phyloP scores from a whole-genome alignment of 768 basidiomycete species.

The Glaciozyma antarctica region DNA sequence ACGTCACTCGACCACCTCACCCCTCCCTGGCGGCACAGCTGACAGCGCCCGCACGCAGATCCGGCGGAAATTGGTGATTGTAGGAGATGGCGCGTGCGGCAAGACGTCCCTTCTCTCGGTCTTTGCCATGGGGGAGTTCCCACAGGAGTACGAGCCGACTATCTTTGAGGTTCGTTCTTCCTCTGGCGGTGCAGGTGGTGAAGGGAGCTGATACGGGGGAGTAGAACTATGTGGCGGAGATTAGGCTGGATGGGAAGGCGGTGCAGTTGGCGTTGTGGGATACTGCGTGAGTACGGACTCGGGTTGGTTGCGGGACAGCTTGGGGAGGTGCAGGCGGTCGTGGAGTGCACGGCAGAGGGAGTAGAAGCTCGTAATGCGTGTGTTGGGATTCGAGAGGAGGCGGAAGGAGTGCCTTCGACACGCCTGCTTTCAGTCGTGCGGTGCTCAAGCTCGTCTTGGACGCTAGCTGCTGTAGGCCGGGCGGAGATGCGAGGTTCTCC shows the following conservation, averaged over 20 bases:
- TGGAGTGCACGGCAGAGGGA: too few relatives aligned
- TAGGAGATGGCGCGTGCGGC: slow-evolving; percentile 71
- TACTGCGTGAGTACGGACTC: slow-evolving; percentile 67
- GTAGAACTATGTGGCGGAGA: slow-evolving; percentile 96
- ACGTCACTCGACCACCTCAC: neutral
- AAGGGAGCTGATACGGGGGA: too few relatives aligned
- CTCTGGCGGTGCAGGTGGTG: neutral
- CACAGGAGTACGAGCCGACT: slow-evolving; percentile 68
- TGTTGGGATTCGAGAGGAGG: neutral
- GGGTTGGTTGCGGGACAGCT: neutral
- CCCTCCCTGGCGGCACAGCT: neutral
- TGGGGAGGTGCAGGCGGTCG: too few relatives aligned
- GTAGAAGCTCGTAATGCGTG: neutral
- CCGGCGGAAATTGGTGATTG: slow-evolving; percentile 88
- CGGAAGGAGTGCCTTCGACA: neutral
- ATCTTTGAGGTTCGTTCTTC: slow-evolving; percentile 32
- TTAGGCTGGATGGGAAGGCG: slow-evolving; percentile 91
- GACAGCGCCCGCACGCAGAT: slow-evolving; percentile 47
- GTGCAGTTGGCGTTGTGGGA: slow-evolving; percentile 97
- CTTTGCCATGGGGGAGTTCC: slow-evolving; percentile 88
- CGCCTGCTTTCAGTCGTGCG: neutral
- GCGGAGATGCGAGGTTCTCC: too few relatives aligned
- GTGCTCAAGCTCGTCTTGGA: too few relatives aligned
- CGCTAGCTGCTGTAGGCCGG: too few relatives aligned
- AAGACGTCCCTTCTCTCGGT: slow-evolving; percentile 87